Evolutionary conservation across 768 basidiomycete species (phyloP).

Genomic region (Leccinum longicurvipes): DNA sequence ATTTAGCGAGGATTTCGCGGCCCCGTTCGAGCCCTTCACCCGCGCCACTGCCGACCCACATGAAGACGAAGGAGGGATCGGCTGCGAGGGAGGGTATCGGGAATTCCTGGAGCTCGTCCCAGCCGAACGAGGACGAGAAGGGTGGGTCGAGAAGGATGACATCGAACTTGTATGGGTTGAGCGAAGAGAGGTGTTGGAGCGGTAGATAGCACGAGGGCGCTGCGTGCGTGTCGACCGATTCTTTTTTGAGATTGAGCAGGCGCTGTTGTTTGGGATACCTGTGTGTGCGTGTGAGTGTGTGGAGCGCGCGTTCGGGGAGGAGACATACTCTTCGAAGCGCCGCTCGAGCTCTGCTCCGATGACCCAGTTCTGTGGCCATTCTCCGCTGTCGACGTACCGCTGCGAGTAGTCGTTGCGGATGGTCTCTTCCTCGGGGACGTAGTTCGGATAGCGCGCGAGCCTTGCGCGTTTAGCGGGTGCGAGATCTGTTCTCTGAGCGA

Average conservation of each 20-base stretch:
- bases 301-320: not conserved
- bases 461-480: slow-evolving; percentile 75
- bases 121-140: slow-evolving; percentile 80
- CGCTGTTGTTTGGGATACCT: slow-evolving; percentile 96
- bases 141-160: slow-evolving; percentile 90
- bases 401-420: slow-evolving; percentile 94
- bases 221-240: slow-evolving; percentile 65
- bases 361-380: slow-evolving; percentile 94
- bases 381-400: slow-evolving; percentile 85
- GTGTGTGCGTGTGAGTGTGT: not conserved
- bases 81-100: slow-evolving; percentile 81
- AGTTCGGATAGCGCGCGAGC: slow-evolving; percentile 68
- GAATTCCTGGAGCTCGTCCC: slow-evolving; percentile 79
- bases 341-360: slow-evolving; percentile 84
- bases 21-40: slow-evolving; percentile 90
- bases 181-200: slow-evolving; percentile 49
- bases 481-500: slow-evolving; percentile 44
- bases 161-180: slow-evolving; percentile 78
- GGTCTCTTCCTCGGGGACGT: slow-evolving; percentile 92
- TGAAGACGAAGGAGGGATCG: slow-evolving; percentile 90
- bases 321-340: slow-evolving; percentile 90
- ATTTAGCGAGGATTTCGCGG: slow-evolving; percentile 83
- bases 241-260: slow-evolving; percentile 78
- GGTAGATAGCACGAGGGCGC: slow-evolving; percentile 73
- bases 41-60: slow-evolving; percentile 94